Evolutionary conservation across 345 rosid genomes (phyloP), one percentile per base, ranked within the genome.

Genomic region (rapeseed (Brassica napus)): DNA sequence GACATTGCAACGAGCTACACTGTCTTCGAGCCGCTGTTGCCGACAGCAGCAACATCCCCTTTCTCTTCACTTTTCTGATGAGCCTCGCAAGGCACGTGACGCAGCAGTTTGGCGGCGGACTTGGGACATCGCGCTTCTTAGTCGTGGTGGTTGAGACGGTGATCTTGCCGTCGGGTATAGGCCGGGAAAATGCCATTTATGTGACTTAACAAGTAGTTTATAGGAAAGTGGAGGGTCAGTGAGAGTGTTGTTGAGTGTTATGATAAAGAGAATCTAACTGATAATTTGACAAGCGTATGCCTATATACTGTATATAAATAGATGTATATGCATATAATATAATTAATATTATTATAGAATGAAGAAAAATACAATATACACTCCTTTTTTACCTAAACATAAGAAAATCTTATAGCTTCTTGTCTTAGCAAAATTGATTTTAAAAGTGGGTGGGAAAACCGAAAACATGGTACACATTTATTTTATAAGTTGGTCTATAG

Each of bases 1-100:
- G 83, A 83, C 89, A 89, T 76, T 91, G 85, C 59, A 90, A 77
- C 15, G 92, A 74, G 0, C 85, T 82, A 18, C 14, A 69, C 23
- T 83, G 85, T 72, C 86, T 82, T 18, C 68, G 63, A 47, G 37
- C 62, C 3, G 71, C 39, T 2, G 79, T 77, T 49, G 76, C 72
- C 34, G 71, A 35, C 57, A 87, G 69, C 65, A 85, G 59, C 75
- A 73, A 60, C 69, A 62, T 88, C 8, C 86, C 79, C 64, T 85
- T 82, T 65, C 67, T 89, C 82, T 73, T 89, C 65, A 92, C 79
- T 80, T 85, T 90, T 68, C 77, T 86, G 31, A 88, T 61, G 4
- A 88, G 62, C 79, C 81, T 87, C n/a, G 67, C 63, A 4, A 90
- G 32, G 35, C 82, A 72, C 14, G 73, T 66, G 31, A 85, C 73